Percentiles rank a stretch among this genome's conserved stretches.
Conservation (phyloP, 106 monocot species). For the Alisma plantagoaquatica region DNA sequence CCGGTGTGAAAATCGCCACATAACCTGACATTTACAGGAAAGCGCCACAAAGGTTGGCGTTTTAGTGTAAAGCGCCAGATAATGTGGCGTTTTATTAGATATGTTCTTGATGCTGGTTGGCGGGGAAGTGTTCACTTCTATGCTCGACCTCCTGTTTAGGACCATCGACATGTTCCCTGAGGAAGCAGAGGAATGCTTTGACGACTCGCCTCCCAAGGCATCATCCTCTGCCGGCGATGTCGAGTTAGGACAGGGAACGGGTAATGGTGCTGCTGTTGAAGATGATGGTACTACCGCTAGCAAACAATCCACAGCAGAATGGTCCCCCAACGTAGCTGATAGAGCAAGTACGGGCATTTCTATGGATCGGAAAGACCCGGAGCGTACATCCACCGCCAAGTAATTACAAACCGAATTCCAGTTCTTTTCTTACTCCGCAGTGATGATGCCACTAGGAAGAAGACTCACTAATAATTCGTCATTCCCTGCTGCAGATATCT, state of each 20-base stretch:
- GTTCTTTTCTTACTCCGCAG: no score
- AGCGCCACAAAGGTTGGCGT: no score
- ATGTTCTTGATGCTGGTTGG: conserved; percentile 44
- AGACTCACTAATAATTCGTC: no score
- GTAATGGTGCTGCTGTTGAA: background rate
- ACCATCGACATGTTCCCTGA: conserved; percentile 5
- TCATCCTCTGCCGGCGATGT: no score
- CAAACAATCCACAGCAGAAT: background rate
- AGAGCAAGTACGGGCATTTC: background rate
- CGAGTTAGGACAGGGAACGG: background rate
- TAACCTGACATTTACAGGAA: no score
- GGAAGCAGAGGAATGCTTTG: background rate
- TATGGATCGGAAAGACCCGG: background rate
- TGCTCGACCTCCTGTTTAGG: conserved; percentile 31
- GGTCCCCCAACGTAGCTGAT: background rate
- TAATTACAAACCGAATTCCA: no score
- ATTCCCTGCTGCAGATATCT: no score
- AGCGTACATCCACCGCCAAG: background rate
- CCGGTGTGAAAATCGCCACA: no score
- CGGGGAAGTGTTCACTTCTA: conserved; percentile 48
- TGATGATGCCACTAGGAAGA: no score
- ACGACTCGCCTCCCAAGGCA: no score
- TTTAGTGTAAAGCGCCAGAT: no score
- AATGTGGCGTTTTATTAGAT: no score
- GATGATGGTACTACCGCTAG: background rate